phyloP scores from a whole-genome alignment of 75 land plant genomes.

The Pseudotsuga menziesii region DNA sequence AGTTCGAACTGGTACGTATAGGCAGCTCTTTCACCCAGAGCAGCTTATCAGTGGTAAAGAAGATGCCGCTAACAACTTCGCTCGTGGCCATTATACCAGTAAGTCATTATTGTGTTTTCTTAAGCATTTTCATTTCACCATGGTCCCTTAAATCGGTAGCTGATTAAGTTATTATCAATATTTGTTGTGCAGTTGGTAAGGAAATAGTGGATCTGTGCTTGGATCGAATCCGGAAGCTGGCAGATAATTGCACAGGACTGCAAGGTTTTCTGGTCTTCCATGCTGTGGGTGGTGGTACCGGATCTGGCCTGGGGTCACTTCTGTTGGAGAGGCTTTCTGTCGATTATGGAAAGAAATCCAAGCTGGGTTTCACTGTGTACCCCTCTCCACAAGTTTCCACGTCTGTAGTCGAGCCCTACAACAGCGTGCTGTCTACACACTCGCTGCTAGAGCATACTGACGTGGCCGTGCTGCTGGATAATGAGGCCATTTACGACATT shows the following conservation, averaged over 20 bases:
- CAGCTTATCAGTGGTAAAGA: conserved; percentile 48
- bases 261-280: conserved; percentile 60
- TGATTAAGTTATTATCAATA: not conserved
- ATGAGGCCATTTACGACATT: conserved; percentile 77
- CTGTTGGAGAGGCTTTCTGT: conserved; percentile 70
- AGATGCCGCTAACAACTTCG: conserved; percentile 51
- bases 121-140: not conserved
- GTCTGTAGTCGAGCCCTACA: conserved; percentile 69
- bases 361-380: conserved; percentile 80
- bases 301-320: conserved; percentile 66
- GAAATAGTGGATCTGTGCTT: conserved; percentile 58
- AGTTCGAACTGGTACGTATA: conserved; percentile 34
- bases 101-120: not conserved
- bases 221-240: conserved; percentile 33
- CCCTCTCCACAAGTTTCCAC: conserved; percentile 80
- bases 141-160: not conserved
- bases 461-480: conserved; percentile 56
- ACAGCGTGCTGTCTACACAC: conserved; percentile 51
- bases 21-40: conserved; percentile 41
- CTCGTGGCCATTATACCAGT: conserved; percentile 50
- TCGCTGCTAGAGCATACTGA: conserved; percentile 65
- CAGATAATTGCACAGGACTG: conserved; percentile 55
- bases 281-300: conserved; percentile 43
- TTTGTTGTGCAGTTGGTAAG: conserved; percentile 34
- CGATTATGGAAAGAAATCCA: conserved; percentile 57